These are phyloP conservation scores for Endocalyx cinctus DNA, from an alignment of 2,329 filamentous ascomycete genomes.

Conservation along the genomic window DNA sequence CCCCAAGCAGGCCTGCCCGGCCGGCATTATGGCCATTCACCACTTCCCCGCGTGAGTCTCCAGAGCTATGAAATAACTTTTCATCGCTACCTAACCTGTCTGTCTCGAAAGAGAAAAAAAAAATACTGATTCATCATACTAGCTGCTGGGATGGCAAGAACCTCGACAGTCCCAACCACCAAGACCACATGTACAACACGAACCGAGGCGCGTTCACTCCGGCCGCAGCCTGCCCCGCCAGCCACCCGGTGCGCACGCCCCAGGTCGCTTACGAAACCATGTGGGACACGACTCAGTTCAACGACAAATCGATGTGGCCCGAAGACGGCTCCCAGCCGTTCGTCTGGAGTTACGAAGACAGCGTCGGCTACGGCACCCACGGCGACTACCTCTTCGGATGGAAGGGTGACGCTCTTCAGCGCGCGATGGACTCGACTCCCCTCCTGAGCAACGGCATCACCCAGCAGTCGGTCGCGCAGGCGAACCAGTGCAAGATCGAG, in stretches of 20 bases:
- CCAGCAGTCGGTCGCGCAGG: constrained; percentile 21
- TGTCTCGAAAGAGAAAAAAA: background rate
- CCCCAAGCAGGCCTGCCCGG: constrained; percentile 28
- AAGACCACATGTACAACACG: constrained; percentile 41
- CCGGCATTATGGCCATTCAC: constrained; percentile 34
- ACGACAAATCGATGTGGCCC: constrained; percentile 32
- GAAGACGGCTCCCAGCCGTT: constrained; percentile 31
- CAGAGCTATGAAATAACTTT: constrained; percentile 8
- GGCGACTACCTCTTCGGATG: constrained; percentile 23
- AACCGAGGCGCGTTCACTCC: constrained; percentile 23
- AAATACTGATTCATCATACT: background rate
- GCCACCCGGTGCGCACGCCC: constrained; percentile 31
- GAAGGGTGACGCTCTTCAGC: constrained; percentile 27
- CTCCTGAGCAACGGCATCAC: constrained; percentile 25
- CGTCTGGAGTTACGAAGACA: constrained; percentile 29
- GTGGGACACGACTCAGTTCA: constrained; percentile 37
- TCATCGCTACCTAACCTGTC: background rate
- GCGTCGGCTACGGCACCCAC: constrained; percentile 25
- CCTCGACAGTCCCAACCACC: constrained; percentile 43
- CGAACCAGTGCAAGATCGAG: constrained; percentile 20
- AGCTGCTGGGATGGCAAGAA: constrained; percentile 51
- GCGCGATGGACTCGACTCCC: constrained; percentile 33
- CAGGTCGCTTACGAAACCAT: constrained; percentile 41
- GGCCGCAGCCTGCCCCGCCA: constrained; percentile 30
- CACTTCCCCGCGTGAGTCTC: constrained; percentile 32